Base-by-base conservation (phyloP, 2,329 filamentous ascomycete genomes). In the Cryphonectria radicalis region DNA sequence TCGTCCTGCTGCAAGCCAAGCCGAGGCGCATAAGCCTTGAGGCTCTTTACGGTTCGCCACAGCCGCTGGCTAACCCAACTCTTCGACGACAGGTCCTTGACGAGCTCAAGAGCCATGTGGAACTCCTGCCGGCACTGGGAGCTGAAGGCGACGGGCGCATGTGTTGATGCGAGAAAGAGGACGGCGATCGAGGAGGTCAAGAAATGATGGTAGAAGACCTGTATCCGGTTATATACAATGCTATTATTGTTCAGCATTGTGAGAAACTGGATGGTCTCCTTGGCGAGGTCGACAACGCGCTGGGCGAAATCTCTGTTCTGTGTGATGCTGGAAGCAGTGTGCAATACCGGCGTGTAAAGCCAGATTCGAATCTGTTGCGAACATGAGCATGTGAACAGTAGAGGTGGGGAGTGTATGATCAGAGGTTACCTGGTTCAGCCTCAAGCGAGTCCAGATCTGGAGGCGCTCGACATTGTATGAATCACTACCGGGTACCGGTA, bases 331-430 rank as follows among this genome's bases (percentile, higher is more conserved):
- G 90, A 92, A 4, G 93, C 90, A 25, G 92, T 95, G 79, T 97
- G 93, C 11, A 98, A 84, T 3, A 97, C 91, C 0, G 94, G 94
- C 0, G 94, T 93, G 79, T 97, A 95, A 40, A 98, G 92, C 79
- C 94, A 90, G 71, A 95, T 96, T 6, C 95, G 92, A 82, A 97
- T 93, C 82, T 77, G 59, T 69, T 25, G 70, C 17, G 43, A 8
- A n/a, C 8, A 17, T 73, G 60, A 72, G 67, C 11, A 7, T n/a
- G 40, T 25, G 32, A 53, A 19, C 28, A 60, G 57, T 60, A 50
- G 17, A 50, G 5, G 43, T 22, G 22, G 43, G 43, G 43, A 2
- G 6, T 43, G 42, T 43, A 37, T 6, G 19, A 2, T 4, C 2
- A 37, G 8, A 25, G n/a, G 81, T 70, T 70, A 85, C 85, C 78